Evolutionary conservation across 2,329 filamentous ascomycete species (phyloP).

Genomic region (Sclerotinia spermophila): DNA sequence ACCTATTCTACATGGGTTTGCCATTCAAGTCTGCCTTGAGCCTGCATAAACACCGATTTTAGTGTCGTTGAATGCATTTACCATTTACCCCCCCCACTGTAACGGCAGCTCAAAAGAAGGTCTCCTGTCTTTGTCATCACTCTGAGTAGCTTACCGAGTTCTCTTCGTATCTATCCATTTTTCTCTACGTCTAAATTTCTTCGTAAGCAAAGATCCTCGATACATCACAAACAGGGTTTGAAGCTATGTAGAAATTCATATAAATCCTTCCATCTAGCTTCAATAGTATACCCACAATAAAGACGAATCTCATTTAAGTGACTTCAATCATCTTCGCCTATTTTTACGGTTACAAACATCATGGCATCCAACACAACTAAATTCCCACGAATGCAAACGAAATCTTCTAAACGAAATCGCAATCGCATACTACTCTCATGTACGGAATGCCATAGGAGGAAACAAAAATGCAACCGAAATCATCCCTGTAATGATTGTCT

Average conservation of each 20-base stretch:
- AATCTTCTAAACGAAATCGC: conserved; percentile 19
- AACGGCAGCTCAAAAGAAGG: neutral
- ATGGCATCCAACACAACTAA: neutral
- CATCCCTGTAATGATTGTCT: conserved; percentile 27
- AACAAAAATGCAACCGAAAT: conserved; percentile 29
- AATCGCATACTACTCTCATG: conserved; percentile 25
- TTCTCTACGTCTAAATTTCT: too few relatives aligned
- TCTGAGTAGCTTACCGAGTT: neutral
- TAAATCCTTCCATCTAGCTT: neutral
- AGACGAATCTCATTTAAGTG: neutral
- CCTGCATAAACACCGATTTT: conserved; percentile 15
- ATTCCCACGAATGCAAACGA: neutral
- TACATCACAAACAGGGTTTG: neutral
- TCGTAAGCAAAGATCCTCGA: neutral
- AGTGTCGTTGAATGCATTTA: neutral
- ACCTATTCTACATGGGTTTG: neutral
- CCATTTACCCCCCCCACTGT: neutral
- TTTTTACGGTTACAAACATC: neutral
- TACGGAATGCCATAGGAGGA: conserved; percentile 29
- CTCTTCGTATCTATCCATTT: neutral
- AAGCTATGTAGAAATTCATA: neutral
- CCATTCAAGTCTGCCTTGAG: neutral
- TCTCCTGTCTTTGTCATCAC: neutral
- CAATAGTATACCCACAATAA: neutral
- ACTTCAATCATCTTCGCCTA: neutral